These are phyloP conservation scores for Monosporascus cannonballus DNA, from an alignment of 2,329 filamentous ascomycete genomes.

Conservation along the genomic window DNA sequence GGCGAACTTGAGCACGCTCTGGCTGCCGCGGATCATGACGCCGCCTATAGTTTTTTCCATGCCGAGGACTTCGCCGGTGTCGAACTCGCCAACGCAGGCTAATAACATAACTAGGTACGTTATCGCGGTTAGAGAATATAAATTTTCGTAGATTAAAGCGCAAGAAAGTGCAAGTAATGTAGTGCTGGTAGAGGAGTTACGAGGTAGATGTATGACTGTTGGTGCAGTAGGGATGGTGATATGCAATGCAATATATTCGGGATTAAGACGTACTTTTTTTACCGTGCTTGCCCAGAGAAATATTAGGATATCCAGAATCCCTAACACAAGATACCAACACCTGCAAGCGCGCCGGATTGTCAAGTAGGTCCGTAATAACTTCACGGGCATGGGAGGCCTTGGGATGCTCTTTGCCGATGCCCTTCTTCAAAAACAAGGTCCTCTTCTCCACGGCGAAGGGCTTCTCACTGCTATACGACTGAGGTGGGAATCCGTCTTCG, in stretches of 20 bases:
- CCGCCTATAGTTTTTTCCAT: conserved; percentile 16
- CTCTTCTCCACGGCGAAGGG: conserved; percentile 7
- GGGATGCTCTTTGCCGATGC: conserved; percentile 2
- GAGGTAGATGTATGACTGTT: too few species aligned
- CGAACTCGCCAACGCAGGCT: conserved; percentile 1
- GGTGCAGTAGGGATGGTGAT: too few species aligned
- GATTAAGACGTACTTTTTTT: not conserved
- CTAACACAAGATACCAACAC: not conserved
- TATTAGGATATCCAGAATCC: not conserved
- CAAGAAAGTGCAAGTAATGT: too few species aligned
- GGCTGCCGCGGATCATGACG: conserved; percentile 7
- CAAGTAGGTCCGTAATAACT: conserved; percentile 5
- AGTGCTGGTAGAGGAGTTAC: too few species aligned
- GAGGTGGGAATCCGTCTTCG: conserved; percentile 5
- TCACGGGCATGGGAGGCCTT: conserved; percentile 6
- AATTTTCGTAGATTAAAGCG: too few species aligned
- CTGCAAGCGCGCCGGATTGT: conserved; percentile 3
- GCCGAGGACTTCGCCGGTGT: conserved; percentile 12
- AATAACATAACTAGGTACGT: not conserved
- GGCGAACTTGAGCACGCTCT: conserved; percentile 12
- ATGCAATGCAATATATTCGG: too few species aligned
- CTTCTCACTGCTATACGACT: conserved; percentile 4
- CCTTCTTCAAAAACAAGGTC: conserved; percentile 5
- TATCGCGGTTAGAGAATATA: not conserved
- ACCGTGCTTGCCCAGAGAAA: not conserved